Conservation (phyloP, 192 early-diverging fungal species). For the Gaertneriomyces sp. region DNA sequence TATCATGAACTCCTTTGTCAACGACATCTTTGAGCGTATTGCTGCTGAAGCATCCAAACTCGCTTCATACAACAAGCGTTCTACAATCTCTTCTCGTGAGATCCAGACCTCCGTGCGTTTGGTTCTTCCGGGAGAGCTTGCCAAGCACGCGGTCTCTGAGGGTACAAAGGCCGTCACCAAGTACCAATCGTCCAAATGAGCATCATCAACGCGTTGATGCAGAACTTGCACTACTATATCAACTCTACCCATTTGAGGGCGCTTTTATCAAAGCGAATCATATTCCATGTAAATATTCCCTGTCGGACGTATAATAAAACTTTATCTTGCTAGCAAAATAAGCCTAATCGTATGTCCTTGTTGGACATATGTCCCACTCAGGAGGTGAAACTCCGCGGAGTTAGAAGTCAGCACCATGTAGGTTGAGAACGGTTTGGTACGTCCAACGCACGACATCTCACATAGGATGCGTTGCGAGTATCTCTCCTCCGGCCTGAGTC, state of each 20-base stretch:
- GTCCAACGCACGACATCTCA: no score
- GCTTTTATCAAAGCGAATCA: not conserved
- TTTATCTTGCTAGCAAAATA: no score
- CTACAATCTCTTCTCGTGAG: constrained; percentile 93
- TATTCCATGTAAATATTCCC: not conserved
- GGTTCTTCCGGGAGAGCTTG: constrained; percentile 88
- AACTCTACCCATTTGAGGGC: no score
- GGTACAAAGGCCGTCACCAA: constrained; percentile 98
- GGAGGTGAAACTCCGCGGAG: no score
- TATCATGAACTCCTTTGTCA: constrained; percentile 96
- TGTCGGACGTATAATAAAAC: not conserved
- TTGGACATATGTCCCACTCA: no score
- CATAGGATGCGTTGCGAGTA: no score
- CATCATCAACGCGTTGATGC: not conserved
- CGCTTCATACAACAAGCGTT: constrained; percentile 91
- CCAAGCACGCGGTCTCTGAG: constrained; percentile 97
- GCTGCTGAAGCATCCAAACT: constrained; percentile 67
- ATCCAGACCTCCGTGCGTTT: constrained; percentile 80
- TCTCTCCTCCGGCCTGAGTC: no score
- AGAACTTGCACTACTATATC: no score
- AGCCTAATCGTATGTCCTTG: no score
- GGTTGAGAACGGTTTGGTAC: no score
- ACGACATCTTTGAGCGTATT: constrained; percentile 98
- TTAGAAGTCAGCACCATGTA: no score
- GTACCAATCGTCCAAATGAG: constrained; percentile 77